Evolutionary conservation across 2,329 filamentous ascomycete species (phyloP), one percentile per base, ranked within the genome.

Genomic region (Mollisia scopiformis): DNA sequence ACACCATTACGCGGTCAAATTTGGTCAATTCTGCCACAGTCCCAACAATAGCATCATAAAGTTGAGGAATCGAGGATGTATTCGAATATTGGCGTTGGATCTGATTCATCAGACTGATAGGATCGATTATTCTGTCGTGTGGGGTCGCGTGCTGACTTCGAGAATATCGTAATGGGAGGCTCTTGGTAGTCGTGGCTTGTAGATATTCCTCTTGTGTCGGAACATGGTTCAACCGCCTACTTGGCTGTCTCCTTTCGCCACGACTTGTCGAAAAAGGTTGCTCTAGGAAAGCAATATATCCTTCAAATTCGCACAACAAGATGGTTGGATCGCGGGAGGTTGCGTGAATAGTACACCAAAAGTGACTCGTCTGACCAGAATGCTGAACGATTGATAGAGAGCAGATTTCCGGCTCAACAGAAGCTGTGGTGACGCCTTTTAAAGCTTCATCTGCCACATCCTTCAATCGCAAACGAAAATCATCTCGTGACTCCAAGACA

Each of bases 301-400:
- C 21, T 37, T 67, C 61, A 33, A 66, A 62, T 39, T 67, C 65
- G 55, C 61, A 66, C 14, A 67, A 57, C n/a, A 67, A 52, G 8
- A 66, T 55, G 35, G 58, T 54, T 23, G 55, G 37, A 63, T 63
- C 46, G 53, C 62, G 27, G 59, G 43, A 19, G 31, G 56, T 8
- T 56, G 50, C 19, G 59, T 50, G 13, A 52, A 23, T 16, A 57
- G 49, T 43, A 53, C 39, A 43, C 39, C 39, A 43, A n/a, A 43
- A 43, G 6, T 43, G 14, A n/a, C 7, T n/a, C 16, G 19, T 23
- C 16, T n/a, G 39, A 43, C 39, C 39, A 8, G 39, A n/a, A 23
- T n/a, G 6, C 7, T n/a, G 49, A 7, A 55, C 62, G 21, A 65
- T 37, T 2, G 62, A 59, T 13, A 65, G 51, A 11, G 57, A 51